Evolutionary conservation across 805 yeast species (phyloP), one percentile per base, ranked within the genome.

Genomic region (Barnettozyma californica): DNA sequence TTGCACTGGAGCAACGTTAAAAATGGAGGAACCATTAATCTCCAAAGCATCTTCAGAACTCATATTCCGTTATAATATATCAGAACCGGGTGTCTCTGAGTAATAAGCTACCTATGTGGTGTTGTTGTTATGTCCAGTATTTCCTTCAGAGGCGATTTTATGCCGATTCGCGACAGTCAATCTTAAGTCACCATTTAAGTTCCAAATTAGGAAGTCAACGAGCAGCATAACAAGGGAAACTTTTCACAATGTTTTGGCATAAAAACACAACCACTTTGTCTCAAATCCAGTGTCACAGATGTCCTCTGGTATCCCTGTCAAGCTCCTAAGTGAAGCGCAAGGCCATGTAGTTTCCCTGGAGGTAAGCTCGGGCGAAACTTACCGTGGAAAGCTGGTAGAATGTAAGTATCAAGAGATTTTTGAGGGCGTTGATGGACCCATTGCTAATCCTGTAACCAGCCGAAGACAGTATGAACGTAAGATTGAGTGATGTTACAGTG

Each of bases 401-500:
- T 83, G 84, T 65, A 33, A n/a, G 53, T 48, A 26, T 29, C 16
- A 27, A 27, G 31, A 27, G 33, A 9, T 29, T 9, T 11, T 3
- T 8, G 16, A 13, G 6, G 7, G 7, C 9, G 4, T 27, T 27
- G 33, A 29, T 13, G 33, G 33, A 29, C 4, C 33, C 25, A 2
- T 19, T 45, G 46, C 54, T 53, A 53, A 53, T 53, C 14, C 5
- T 20, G 7, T n/a, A 29, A 18, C 38, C 35, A 53, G 56, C 58
- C 4, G 97, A 92, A 68, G 98, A 92, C 60, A 91, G 85, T 65
- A 94, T 92, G 98, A 92, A 92, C 63, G 80, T 92, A 23, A 95
- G 91, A 52, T 67, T 92, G 44, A 72, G 79, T 53, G 96, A 92
- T 62, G 95, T 86, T 37, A 79, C 85, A 1, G 81, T 86, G 43